phyloP scores from a whole-genome alignment of 768 basidiomycete species.

The Tulasnella sp. region DNA sequence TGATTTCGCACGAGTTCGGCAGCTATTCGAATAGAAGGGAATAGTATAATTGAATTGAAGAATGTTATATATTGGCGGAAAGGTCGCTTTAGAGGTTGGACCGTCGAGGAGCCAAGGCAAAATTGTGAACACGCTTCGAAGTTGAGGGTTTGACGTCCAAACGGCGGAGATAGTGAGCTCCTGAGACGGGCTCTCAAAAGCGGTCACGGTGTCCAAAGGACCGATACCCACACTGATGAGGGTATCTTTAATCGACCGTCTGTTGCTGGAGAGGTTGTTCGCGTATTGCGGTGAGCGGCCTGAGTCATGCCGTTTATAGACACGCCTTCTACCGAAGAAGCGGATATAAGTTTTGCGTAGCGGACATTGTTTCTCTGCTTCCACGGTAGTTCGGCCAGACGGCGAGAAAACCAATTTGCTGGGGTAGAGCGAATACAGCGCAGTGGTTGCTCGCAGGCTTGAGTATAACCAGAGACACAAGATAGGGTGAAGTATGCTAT shows the following conservation, averaged over 20 bases:
- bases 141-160: background rate
- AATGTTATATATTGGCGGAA: background rate
- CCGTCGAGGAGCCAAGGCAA: background rate
- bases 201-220: background rate
- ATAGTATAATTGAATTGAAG: background rate
- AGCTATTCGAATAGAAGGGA: background rate
- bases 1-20: background rate
- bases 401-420: too few species aligned
- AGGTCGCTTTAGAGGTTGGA: background rate
- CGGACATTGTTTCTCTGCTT: too few species aligned
- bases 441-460: background rate
- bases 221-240: background rate
- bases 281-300: background rate
- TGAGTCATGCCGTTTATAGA: too few species aligned
- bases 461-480: background rate
- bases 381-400: too few species aligned
- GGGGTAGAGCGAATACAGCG: background rate
- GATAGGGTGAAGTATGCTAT: background rate
- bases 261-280: background rate
- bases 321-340: too few species aligned
- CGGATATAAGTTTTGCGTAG: too few species aligned
- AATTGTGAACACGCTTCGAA: background rate
- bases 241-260: background rate
- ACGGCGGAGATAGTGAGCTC: constrained; percentile 1
- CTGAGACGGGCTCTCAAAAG: background rate